phyloP scores from a whole-genome alignment of 305 asterid species.

The Fraxinus dipetala region DNA sequence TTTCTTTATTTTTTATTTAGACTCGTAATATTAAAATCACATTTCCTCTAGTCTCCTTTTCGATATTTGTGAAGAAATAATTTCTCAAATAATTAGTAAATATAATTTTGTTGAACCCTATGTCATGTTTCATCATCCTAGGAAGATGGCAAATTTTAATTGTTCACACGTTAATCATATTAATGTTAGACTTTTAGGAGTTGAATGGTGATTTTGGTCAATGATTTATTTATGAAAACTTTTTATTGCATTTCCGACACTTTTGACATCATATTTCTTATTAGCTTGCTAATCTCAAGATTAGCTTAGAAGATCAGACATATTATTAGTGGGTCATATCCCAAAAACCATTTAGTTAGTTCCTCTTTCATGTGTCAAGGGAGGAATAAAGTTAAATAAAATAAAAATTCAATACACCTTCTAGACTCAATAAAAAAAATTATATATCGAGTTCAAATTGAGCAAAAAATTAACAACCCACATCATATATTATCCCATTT shows the following conservation, averaged over 20 bases:
- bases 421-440: background rate
- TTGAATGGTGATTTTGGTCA: background rate
- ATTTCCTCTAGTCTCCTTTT: too few relatives aligned
- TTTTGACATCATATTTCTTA: background rate
- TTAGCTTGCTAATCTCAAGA: background rate
- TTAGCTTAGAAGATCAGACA: background rate
- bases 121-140: too few relatives aligned
- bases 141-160: too few relatives aligned
- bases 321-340: background rate
- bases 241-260: background rate
- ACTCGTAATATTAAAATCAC: too few relatives aligned
- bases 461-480: background rate
- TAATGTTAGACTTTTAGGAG: too few relatives aligned
- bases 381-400: background rate
- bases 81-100: too few relatives aligned
- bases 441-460: background rate
- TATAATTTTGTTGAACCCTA: too few relatives aligned
- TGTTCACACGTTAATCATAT: too few relatives aligned
- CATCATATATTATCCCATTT: background rate
- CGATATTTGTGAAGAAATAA: too few relatives aligned
- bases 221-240: background rate
- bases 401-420: background rate
- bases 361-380: too few relatives aligned
- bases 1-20: too few relatives aligned
- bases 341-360: background rate